Percentiles rank a stretch among this genome's conserved stretches.
Conservation (phyloP, 164 flowering plant genomes). For the Taxillus chinensis region DNA sequence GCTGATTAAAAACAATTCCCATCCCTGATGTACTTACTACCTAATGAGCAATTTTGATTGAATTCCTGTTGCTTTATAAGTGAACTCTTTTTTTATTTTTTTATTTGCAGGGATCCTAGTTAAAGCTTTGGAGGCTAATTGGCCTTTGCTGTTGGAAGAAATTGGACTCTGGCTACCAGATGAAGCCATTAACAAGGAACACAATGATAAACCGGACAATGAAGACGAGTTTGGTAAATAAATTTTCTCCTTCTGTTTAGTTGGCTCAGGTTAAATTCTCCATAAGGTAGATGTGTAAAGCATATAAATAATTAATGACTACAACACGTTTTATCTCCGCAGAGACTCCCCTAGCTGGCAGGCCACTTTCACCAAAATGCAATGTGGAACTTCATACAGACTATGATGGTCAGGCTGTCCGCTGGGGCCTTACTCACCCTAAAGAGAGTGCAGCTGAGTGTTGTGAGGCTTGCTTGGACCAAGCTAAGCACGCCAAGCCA, state of each 20-base stretch:
- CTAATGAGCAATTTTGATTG: not conserved
- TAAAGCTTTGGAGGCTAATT: conserved; percentile 54
- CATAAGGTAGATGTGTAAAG: too few species aligned
- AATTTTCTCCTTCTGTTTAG: not conserved
- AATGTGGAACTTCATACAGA: conserved; percentile 78
- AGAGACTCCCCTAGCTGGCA: conserved; percentile 67
- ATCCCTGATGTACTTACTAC: too few species aligned
- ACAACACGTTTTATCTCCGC: conserved; percentile 11
- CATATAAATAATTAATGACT: not conserved
- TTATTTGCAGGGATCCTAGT: conserved; percentile 41
- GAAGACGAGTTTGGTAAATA: conserved; percentile 59
- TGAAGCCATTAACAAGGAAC: conserved; percentile 44
- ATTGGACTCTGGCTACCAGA: conserved; percentile 87
- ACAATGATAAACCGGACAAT: conserved; percentile 61
- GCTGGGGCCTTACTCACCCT: conserved; percentile 94
- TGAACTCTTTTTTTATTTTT: not conserved
- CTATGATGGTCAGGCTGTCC: conserved; percentile 89
- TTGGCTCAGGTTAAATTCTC: too few species aligned
- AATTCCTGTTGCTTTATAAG: conserved; percentile 2
- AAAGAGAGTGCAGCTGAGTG: conserved; percentile 97
- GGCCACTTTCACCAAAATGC: conserved; percentile 73
- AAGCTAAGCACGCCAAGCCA: conserved; percentile 66
- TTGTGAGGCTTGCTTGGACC: conserved; percentile 96
- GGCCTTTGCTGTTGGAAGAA: conserved; percentile 54
- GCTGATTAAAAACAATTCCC: too few species aligned